Percentiles rank a stretch among this genome's conserved stretches.
phyloP scores from a whole-genome alignment of 352 stramenopile species.

The Stephanocyclus meneghinianus region DNA sequence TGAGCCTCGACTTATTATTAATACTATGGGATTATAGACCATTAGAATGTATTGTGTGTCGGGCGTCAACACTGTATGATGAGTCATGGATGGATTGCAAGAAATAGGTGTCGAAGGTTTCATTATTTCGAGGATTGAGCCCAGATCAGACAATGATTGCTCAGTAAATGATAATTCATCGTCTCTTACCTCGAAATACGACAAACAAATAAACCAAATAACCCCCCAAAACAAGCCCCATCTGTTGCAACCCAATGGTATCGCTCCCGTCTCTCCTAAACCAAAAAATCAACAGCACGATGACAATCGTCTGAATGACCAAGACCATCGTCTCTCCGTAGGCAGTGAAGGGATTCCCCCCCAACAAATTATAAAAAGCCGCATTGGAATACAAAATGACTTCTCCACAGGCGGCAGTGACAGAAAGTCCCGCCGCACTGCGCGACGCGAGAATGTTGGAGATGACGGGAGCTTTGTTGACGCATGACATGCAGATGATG shows the following conservation, averaged over 20 bases:
- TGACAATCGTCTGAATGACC: slow-evolving; percentile 58
- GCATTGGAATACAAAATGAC: slow-evolving; percentile 69
- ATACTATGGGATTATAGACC: slow-evolving; percentile 58
- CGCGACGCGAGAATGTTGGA: slow-evolving; percentile 60
- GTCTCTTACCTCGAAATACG: slow-evolving; percentile 33
- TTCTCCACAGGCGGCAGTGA: slow-evolving; percentile 58
- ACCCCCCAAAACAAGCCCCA: not conserved
- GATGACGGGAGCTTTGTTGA: slow-evolving; percentile 77
- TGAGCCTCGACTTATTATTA: slow-evolving; percentile 59
- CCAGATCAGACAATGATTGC: not conserved
- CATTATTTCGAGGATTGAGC: not conserved
- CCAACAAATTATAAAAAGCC: slow-evolving; percentile 67
- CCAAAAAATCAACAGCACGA: slow-evolving; percentile 61
- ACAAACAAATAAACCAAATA: slow-evolving; percentile 54
- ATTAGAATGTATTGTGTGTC: slow-evolving; percentile 64
- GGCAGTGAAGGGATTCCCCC: slow-evolving; percentile 69
- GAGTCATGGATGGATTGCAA: not conserved
- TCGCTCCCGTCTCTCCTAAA: slow-evolving; percentile 28
- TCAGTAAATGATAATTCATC: not conserved
- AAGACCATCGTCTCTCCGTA: slow-evolving; percentile 76
- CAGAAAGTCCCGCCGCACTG: slow-evolving; percentile 58
- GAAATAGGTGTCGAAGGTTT: not conserved
- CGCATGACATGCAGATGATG: slow-evolving; percentile 67
- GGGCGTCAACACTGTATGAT: slow-evolving; percentile 42
- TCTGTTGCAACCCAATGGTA: slow-evolving; percentile 30